Percentiles rank a stretch among this genome's conserved stretches.
Conservation (phyloP, 192 early-diverging fungal genomes). For the Podila verticillata region DNA sequence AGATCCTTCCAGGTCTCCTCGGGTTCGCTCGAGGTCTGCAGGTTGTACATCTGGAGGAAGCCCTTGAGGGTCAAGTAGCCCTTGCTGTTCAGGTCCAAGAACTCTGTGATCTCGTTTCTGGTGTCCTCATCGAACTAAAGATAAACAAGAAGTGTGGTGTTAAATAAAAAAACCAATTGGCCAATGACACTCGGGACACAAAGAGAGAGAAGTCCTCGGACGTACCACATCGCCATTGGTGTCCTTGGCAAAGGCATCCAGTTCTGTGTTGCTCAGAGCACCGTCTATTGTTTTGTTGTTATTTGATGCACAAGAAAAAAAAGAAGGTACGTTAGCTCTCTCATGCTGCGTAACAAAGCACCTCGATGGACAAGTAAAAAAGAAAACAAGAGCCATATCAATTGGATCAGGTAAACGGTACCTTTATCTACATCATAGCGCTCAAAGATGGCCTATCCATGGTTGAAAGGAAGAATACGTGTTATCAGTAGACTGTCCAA, state of each 20-base stretch:
- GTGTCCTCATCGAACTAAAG: constrained; percentile 42
- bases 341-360: neutral
- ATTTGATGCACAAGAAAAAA: neutral
- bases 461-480: neutral
- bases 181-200: too few relatives aligned
- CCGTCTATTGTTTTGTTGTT: constrained; percentile 36
- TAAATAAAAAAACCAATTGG: constrained; percentile 4
- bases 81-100: constrained; percentile 71
- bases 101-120: constrained; percentile 69
- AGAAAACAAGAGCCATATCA: neutral
- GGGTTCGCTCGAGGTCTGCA: constrained; percentile 71
- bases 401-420: neutral
- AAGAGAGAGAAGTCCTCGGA: neutral
- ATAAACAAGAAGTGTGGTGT: constrained; percentile 25
- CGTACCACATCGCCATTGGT: constrained; percentile 62
- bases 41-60: constrained; percentile 85
- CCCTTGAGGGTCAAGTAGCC: constrained; percentile 73
- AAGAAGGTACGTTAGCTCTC: neutral
- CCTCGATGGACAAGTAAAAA: neutral
- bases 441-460: constrained; percentile 44
- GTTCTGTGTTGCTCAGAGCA: constrained; percentile 52
- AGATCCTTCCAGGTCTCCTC: constrained; percentile 84
- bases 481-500: neutral
- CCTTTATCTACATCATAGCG: constrained; percentile 43
- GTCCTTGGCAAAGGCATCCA: constrained; percentile 59